A percentile compares a stretch with the other conserved stretches of the same genome.
phyloP scores from a whole-genome alignment of 225 moss, liverwort and hornwort species.

The Takakia lepidozioides region DNA sequence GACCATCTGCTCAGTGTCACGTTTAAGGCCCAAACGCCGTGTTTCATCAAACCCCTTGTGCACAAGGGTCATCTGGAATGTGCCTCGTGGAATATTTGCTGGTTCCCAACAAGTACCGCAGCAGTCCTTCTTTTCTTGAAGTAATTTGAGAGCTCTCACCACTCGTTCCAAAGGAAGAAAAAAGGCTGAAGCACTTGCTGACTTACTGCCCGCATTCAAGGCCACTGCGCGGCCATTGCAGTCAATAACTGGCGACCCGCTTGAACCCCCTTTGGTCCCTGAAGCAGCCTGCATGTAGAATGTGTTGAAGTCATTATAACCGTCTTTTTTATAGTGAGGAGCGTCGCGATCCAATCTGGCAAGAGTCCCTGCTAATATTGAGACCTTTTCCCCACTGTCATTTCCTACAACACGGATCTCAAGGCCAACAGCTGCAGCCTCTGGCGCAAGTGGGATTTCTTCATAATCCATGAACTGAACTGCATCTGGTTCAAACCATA shows the following conservation, averaged over 20 bases:
- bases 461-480: constrained; percentile 82
- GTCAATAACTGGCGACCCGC: constrained; percentile 88
- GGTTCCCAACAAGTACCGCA: constrained; percentile 38
- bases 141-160: constrained; percentile 50
- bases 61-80: constrained; percentile 66
- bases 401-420: constrained; percentile 93
- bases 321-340: constrained; percentile 84
- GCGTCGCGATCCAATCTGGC: constrained; percentile 85
- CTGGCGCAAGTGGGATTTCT: constrained; percentile 72
- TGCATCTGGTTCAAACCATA: constrained; percentile 58
- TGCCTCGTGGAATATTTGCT: constrained; percentile 61
- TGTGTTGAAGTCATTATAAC: constrained; percentile 91
- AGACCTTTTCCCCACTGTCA: constrained; percentile 91
- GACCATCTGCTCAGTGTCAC: constrained; percentile 78
- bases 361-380: constrained; percentile 77
- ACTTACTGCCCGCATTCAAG: constrained; percentile 81
- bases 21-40: constrained; percentile 56
- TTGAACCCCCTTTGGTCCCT: constrained; percentile 86
- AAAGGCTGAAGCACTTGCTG: constrained; percentile 69
- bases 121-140: constrained; percentile 50
- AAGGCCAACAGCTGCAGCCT: constrained; percentile 70
- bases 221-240: constrained; percentile 73
- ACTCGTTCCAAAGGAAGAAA: constrained; percentile 81
- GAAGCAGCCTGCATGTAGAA: constrained; percentile 97
- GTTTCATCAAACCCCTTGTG: constrained; percentile 92